phyloP scores from a whole-genome alignment of 192 early-diverging fungal genomes.

The Cladochytrium replicatum region DNA sequence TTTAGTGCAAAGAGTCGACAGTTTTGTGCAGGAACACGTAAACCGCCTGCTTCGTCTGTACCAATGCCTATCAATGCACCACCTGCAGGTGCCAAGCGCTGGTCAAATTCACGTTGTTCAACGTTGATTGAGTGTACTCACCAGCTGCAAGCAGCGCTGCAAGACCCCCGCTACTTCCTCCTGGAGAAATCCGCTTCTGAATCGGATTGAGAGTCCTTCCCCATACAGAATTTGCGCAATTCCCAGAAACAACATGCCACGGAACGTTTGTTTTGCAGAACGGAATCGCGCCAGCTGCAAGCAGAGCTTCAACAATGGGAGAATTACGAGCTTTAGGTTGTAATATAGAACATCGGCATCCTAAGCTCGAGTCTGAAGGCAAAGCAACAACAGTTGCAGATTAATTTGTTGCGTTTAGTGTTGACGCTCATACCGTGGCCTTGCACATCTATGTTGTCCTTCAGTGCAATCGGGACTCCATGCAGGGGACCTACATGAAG shows the following conservation, averaged over 20 bases:
- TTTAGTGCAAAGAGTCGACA: constrained; percentile 2
- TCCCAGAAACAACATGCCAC: neutral
- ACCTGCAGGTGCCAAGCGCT: too few species aligned
- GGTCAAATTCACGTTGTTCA: too few species aligned
- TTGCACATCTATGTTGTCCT: constrained; percentile 9
- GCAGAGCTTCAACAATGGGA: constrained; percentile 1
- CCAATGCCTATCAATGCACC: too few species aligned
- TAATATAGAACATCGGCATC: neutral
- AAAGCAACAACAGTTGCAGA: too few species aligned
- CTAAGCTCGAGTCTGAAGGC: neutral
- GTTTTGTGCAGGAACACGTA: constrained; percentile 1
- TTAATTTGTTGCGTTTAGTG: too few species aligned
- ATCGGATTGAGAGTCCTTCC: constrained; percentile 2
- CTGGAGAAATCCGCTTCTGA: neutral
- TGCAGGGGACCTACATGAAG: constrained; percentile 6
- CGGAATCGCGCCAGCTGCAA: constrained; percentile 4
- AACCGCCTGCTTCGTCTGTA: neutral
- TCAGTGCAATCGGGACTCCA: constrained; percentile 5
- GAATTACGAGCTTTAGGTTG: neutral
- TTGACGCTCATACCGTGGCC: constrained; percentile 3
- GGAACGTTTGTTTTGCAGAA: constrained; percentile 10
- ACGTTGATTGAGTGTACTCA: neutral
- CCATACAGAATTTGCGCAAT: constrained; percentile 2
- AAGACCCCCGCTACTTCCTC: constrained; percentile 4
- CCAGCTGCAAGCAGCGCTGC: constrained; percentile 4